A percentile compares a stretch with the other conserved stretches of the same genome.
These are phyloP conservation scores for Hyphopichia burtonii DNA, from an alignment of 1,139 yeast genomes.

Conservation along the genomic window DNA sequence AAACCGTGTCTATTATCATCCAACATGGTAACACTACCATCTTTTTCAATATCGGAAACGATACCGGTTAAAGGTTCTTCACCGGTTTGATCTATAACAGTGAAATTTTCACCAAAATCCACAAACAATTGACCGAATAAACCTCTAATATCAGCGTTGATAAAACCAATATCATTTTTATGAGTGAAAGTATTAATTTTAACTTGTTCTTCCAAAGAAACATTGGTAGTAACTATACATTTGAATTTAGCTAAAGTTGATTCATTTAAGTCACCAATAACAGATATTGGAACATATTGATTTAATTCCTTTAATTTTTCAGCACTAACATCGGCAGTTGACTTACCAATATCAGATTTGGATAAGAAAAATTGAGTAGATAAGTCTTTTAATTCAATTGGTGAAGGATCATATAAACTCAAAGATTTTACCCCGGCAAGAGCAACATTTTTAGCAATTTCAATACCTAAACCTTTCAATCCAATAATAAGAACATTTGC, in stretches of 20 bases:
- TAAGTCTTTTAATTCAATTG: constrained; percentile 66
- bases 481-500: constrained; percentile 90
- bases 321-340: constrained; percentile 73
- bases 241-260: constrained; percentile 57
- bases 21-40: constrained; percentile 89
- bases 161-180: constrained; percentile 68
- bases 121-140: constrained; percentile 87
- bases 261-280: constrained; percentile 53
- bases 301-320: constrained; percentile 77
- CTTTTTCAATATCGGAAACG: constrained; percentile 81
- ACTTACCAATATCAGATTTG: constrained; percentile 67
- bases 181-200: constrained; percentile 77
- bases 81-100: constrained; percentile 82
- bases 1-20: constrained; percentile 93
- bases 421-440: constrained; percentile 95
- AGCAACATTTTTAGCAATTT: constrained; percentile 94
- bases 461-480: constrained; percentile 87
- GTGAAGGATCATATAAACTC: constrained; percentile 80
- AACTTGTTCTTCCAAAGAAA: constrained; percentile 72
- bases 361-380: constrained; percentile 86
- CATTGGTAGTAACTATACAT: constrained; percentile 81
- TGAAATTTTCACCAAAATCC: constrained; percentile 82
- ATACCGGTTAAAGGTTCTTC: constrained; percentile 90
- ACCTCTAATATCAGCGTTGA: constrained; percentile 81
- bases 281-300: constrained; percentile 84